Base-by-base conservation (phyloP, 768 basidiomycete species). In the Mycena pura region DNA sequence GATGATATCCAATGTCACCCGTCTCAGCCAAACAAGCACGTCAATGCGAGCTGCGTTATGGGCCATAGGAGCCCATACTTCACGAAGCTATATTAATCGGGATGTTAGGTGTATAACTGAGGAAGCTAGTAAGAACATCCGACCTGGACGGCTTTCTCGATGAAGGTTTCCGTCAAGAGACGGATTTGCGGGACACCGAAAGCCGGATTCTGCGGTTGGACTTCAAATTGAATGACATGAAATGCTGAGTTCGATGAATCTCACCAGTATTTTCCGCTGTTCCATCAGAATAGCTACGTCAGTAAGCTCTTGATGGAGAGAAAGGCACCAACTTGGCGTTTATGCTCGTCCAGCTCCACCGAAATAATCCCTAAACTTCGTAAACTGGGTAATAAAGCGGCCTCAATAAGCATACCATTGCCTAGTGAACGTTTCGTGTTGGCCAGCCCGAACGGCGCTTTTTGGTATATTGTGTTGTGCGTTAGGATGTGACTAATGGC, bases 401-500 rank as follows among this genome's bases (percentile, higher is more conserved):
- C 14, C n/a, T 19, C 27, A 21, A 25, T 9, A 8, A 13, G 25
- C 57, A 31, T 10, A 49, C 15, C 14, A 28, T 4, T 8, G 21
- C 46, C 11, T 25, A 11, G 14, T 39, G 25, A 51, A 6, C 32
- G 49, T 22, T 39, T 6, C 13, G 5, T 13, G 13, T 10, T 4
- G 24, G n/a, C 25, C 28, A 19, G 17, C 17, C 14, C 8, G 13
- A 9, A 28, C 1, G 47, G 29, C 29, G 40, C 34, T 67, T 82
- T 83, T 32, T 76, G 76, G 41, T 79, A 84, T 38, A 73, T 69
- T 17, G 74, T 69, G 15, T 72, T 63, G 53, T 84, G 78, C 1
- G 69, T 69, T 14, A 86, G 70, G 48, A 87, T 76, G 54, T 86
- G 78, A 15, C 76, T 74, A 29, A 86, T 25, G 1, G 84, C 84